Conservation (phyloP, 2,329 filamentous ascomycete species). For the Phyllosticta citriasiana region DNA sequence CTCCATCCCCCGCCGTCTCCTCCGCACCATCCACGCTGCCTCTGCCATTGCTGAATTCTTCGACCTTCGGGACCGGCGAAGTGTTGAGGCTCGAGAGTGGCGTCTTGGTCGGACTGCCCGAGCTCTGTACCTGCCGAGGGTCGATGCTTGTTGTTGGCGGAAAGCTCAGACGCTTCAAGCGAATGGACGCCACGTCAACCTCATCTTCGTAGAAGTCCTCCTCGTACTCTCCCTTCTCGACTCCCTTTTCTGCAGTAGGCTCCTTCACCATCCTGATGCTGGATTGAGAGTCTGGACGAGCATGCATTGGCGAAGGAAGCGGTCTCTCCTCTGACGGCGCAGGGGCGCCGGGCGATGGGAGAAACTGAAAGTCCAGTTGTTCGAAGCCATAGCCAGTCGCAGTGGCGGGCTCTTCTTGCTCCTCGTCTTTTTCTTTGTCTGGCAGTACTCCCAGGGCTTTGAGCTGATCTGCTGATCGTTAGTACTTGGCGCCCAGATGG, state of each 20-base stretch:
- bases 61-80: background rate
- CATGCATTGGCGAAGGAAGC: background rate
- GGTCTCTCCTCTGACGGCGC: background rate
- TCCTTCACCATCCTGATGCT: background rate
- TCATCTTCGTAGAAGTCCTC: background rate
- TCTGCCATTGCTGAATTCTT: background rate
- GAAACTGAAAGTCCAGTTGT: constrained; percentile 1
- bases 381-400: constrained; percentile 4
- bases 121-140: background rate
- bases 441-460: constrained; percentile 5
- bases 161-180: background rate
- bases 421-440: background rate
- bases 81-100: background rate
- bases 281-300: background rate
- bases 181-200: background rate
- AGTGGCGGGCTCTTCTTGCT: background rate
- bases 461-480: constrained; percentile 8
- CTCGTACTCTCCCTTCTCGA: background rate
- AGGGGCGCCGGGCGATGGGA: background rate
- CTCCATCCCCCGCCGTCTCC: background rate
- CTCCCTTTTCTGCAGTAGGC: background rate
- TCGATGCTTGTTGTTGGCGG: background rate
- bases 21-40: background rate
- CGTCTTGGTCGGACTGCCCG: background rate
- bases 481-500: background rate